Evolutionary conservation across 176 grass and related monocot species (phyloP).

Genomic region (Ensete glaucum): DNA sequence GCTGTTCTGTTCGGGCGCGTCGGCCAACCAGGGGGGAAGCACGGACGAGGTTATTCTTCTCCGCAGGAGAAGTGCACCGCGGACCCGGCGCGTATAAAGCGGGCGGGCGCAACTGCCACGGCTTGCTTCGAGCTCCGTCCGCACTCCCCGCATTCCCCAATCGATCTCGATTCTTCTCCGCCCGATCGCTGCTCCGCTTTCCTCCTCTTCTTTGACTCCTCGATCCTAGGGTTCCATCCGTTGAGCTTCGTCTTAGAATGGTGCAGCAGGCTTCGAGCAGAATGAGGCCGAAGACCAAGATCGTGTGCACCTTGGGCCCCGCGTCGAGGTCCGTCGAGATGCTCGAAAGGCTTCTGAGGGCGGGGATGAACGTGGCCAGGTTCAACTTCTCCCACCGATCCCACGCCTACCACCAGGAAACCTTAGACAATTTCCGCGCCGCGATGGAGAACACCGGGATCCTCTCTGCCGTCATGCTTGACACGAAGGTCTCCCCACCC

Average conservation of each 20-base stretch:
- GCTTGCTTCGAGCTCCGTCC: neutral
- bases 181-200: neutral
- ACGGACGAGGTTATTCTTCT: neutral
- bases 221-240: neutral
- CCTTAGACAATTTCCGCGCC: slow-evolving; percentile 63
- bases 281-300: slow-evolving; percentile 66
- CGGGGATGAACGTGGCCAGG: slow-evolving; percentile 78
- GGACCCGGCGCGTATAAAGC: neutral
- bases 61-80: neutral
- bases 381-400: slow-evolving; percentile 98
- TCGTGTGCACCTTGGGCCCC: slow-evolving; percentile 77
- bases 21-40: no score
- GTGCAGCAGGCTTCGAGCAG: neutral
- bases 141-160: neutral
- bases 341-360: slow-evolving; percentile 57
- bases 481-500: slow-evolving; percentile 98
- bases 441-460: slow-evolving; percentile 69
- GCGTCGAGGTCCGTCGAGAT: slow-evolving; percentile 82
- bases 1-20: no score
- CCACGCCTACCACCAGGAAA: slow-evolving; percentile 79
- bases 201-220: neutral
- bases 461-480: slow-evolving; percentile 84
- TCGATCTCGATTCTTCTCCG: neutral
- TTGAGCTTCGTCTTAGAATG: no score
- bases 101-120: neutral